phyloP scores from a whole-genome alignment of 768 basidiomycete genomes.

The Rhizopogon sp. region DNA sequence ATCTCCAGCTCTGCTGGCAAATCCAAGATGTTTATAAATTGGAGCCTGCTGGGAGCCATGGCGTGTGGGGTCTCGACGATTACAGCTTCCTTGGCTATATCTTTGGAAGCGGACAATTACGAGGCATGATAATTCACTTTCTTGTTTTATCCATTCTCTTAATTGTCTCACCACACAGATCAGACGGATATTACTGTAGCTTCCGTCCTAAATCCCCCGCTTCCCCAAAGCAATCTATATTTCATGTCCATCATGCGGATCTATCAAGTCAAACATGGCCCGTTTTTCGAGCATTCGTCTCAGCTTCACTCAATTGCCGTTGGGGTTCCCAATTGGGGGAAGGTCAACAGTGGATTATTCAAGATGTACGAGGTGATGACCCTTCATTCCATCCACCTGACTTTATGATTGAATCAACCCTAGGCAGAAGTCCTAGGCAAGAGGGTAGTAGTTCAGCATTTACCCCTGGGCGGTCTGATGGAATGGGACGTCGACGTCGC shows the following conservation, averaged over 20 bases:
- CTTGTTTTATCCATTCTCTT: background rate
- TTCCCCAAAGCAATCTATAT: slow-evolving; percentile 72
- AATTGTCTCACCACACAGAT: slow-evolving; percentile 33
- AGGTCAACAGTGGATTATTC: slow-evolving; percentile 84
- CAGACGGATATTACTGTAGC: slow-evolving; percentile 62
- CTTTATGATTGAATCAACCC: slow-evolving; percentile 4
- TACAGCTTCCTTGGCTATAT: slow-evolving; percentile 86
- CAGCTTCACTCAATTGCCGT: slow-evolving; percentile 83
- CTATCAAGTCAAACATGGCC: slow-evolving; percentile 75
- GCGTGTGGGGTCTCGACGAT: slow-evolving; percentile 97
- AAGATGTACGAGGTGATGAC: slow-evolving; percentile 89
- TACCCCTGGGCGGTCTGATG: slow-evolving; percentile 79
- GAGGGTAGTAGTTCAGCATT: slow-evolving; percentile 93
- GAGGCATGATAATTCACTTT: slow-evolving; percentile 44
- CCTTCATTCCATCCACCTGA: background rate
- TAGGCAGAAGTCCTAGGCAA: slow-evolving; percentile 91
- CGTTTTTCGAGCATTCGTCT: slow-evolving; percentile 91
- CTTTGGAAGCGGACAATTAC: slow-evolving; percentile 86
- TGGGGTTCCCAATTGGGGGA: slow-evolving; percentile 86
- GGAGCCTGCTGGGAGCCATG: slow-evolving; percentile 96
- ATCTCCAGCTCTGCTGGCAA: slow-evolving; percentile 77
- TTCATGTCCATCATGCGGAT: slow-evolving; percentile 76
- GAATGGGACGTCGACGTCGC: slow-evolving; percentile 46
- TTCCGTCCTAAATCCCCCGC: slow-evolving; percentile 51
- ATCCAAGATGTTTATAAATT: slow-evolving; percentile 87